These are phyloP conservation scores for Raffaelea albimanens DNA, from an alignment of 2,329 filamentous ascomycete species.

Conservation along the genomic window DNA sequence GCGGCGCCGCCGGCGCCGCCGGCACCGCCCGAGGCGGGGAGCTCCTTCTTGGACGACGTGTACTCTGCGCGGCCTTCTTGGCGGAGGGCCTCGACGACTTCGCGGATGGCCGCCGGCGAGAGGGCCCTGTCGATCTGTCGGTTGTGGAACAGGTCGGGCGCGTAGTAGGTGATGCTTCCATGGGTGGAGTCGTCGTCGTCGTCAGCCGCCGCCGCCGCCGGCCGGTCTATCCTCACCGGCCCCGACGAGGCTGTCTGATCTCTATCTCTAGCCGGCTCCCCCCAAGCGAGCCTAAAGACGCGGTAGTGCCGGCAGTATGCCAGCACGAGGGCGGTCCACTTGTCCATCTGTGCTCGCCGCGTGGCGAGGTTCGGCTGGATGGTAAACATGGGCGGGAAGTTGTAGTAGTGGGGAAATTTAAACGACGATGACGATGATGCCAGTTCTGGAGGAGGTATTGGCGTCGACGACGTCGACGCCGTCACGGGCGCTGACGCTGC, in stretches of 20 bases:
- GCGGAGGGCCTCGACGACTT: slow-evolving; percentile 51
- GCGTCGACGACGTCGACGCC: no score
- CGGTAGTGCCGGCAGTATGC: slow-evolving; percentile 72
- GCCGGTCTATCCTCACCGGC: slow-evolving; percentile 13
- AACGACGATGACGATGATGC: slow-evolving; percentile 23
- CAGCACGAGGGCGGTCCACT: slow-evolving; percentile 82
- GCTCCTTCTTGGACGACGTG: slow-evolving; percentile 26
- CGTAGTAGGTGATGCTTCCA: slow-evolving; percentile 9
- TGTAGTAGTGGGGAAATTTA: slow-evolving; percentile 54
- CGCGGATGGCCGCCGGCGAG: slow-evolving; percentile 38
- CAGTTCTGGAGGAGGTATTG: no score
- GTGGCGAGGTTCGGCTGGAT: slow-evolving; percentile 67
- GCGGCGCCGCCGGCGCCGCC: background rate
- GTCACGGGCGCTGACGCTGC: no score
- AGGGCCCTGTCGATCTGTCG: slow-evolving; percentile 41
- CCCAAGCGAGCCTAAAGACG: slow-evolving; percentile 64
- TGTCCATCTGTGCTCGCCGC: slow-evolving; percentile 64
- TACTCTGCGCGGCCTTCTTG: slow-evolving; percentile 58
- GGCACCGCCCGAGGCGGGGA: slow-evolving; percentile 17
- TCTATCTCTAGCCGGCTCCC: slow-evolving; percentile 35
- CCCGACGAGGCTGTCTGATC: slow-evolving; percentile 18
- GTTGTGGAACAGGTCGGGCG: slow-evolving; percentile 47
- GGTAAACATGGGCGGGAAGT: slow-evolving; percentile 80
- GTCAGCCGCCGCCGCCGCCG: slow-evolving; percentile 34
- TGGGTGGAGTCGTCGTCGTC: background rate